Evolutionary conservation across 2,329 filamentous ascomycete genomes (phyloP).

Genomic region (Didymellaceae sp.): DNA sequence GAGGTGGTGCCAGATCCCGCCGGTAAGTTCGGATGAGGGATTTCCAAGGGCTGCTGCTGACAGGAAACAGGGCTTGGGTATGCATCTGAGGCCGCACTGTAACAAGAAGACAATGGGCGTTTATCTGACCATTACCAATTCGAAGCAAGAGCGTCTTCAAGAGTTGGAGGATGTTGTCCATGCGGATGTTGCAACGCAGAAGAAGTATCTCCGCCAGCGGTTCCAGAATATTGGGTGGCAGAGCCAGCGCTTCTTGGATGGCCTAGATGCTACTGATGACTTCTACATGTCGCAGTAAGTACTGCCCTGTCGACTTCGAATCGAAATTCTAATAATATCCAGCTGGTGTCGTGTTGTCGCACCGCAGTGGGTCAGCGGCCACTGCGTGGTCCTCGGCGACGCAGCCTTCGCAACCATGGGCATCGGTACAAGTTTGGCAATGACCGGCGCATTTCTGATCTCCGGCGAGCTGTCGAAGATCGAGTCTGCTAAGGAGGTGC

Average conservation of each 20-base stretch:
- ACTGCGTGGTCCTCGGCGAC: conserved; percentile 62
- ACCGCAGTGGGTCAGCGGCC: conserved; percentile 54
- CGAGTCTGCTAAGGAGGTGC: conserved; percentile 23
- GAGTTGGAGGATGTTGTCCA: conserved; percentile 25
- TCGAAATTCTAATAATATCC: conserved; percentile 50
- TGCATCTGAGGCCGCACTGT: conserved; percentile 38
- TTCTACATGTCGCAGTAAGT: conserved; percentile 11
- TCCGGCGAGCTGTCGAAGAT: conserved; percentile 46
- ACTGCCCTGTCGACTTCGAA: neutral
- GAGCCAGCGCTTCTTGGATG: conserved; percentile 51
- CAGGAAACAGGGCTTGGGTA: conserved; percentile 19
- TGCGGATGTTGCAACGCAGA: conserved; percentile 51
- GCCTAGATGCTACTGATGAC: conserved; percentile 45
- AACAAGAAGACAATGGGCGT: conserved; percentile 33
- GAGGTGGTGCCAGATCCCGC: conserved; percentile 35
- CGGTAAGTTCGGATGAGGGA: neutral
- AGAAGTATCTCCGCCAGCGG: conserved; percentile 43
- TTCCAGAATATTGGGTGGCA: conserved; percentile 56
- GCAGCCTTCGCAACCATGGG: conserved; percentile 51
- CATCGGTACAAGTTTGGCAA: conserved; percentile 42
- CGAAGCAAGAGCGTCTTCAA: conserved; percentile 15
- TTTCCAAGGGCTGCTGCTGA: neutral
- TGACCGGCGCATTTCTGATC: conserved; percentile 49
- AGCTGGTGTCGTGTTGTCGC: conserved; percentile 57
- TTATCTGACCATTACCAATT: conserved; percentile 34